phyloP scores from a whole-genome alignment of 495 filamentous ascomycete species.

The Penicillium coprophilum region DNA sequence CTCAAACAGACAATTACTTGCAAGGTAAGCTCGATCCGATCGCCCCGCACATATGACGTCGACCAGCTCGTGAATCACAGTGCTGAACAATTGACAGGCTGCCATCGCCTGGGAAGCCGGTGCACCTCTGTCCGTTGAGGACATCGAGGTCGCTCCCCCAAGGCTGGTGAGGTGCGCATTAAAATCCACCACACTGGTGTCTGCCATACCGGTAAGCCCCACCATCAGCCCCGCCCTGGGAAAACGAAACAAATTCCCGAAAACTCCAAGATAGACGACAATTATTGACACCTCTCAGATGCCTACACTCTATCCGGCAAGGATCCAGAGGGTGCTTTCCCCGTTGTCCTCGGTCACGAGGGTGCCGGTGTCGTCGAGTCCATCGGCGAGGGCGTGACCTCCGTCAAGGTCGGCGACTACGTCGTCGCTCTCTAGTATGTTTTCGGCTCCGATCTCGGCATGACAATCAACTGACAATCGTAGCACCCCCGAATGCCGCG shows the following conservation, averaged over 20 bases:
- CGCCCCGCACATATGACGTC: conserved; percentile 18
- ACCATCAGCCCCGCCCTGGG: conserved; percentile 13
- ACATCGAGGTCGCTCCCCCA: conserved; percentile 88
- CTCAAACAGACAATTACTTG: conserved; percentile 68
- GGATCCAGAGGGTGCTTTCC: conserved; percentile 97
- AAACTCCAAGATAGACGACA: neutral
- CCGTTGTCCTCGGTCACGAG: conserved; percentile 93
- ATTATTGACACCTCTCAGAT: conserved; percentile 53
- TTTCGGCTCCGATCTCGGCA: neutral
- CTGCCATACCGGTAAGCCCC: conserved; percentile 83
- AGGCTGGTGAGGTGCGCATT: conserved; percentile 93
- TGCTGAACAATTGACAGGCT: conserved; percentile 54
- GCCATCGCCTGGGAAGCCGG: conserved; percentile 96
- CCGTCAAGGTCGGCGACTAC: conserved; percentile 76
- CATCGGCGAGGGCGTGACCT: conserved; percentile 91
- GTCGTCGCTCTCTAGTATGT: conserved; percentile 93
- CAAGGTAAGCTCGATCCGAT: conserved; percentile 52
- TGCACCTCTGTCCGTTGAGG: conserved; percentile 83
- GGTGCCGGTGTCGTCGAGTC: conserved; percentile 97
- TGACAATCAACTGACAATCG: conserved; percentile 2
- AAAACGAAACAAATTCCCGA: neutral
- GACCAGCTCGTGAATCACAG: conserved; percentile 10
- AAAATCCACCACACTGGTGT: conserved; percentile 96
- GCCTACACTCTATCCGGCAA: conserved; percentile 98
- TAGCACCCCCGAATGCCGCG: conserved; percentile 92